phyloP scores from a whole-genome alignment of 129 eudicot species.

The Kitagawia praeruptora region DNA sequence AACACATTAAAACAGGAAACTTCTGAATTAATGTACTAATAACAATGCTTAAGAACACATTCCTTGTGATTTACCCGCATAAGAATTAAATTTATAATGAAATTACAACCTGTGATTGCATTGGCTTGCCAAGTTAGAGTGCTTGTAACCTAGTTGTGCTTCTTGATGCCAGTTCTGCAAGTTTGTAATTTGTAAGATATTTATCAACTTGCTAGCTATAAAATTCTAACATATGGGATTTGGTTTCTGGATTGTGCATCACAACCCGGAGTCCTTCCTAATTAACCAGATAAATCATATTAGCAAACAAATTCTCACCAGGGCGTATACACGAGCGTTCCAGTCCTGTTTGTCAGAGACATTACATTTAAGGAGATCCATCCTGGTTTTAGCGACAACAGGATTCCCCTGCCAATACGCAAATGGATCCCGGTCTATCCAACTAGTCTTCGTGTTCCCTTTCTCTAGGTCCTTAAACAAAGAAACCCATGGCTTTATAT shows the following conservation, averaged over 20 bases:
- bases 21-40: neutral
- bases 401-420: slow-evolving; percentile 98
- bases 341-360: slow-evolving; percentile 64
- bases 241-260: neutral
- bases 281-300: neutral
- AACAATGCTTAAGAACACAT: neutral
- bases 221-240: neutral
- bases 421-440: slow-evolving; percentile 71
- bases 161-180: slow-evolving; percentile 36
- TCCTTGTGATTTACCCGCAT: neutral
- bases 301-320: neutral
- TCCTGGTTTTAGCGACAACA: slow-evolving; percentile 49
- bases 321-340: slow-evolving; percentile 58
- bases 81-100: too few relatives aligned
- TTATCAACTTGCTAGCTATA: neutral
- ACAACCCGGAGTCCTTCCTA: neutral
- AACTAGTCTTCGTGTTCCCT: slow-evolving; percentile 51
- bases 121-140: slow-evolving; percentile 35
- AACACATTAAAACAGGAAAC: neutral
- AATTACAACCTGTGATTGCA: slow-evolving; percentile 29
- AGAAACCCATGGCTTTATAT: slow-evolving; percentile 76
- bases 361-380: slow-evolving; percentile 70
- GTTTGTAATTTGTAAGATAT: neutral
- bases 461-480: slow-evolving; percentile 45
- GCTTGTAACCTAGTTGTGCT: slow-evolving; percentile 23